Base-by-base conservation (phyloP, 164 flowering plant species). In the Umbilicus rupestris region DNA sequence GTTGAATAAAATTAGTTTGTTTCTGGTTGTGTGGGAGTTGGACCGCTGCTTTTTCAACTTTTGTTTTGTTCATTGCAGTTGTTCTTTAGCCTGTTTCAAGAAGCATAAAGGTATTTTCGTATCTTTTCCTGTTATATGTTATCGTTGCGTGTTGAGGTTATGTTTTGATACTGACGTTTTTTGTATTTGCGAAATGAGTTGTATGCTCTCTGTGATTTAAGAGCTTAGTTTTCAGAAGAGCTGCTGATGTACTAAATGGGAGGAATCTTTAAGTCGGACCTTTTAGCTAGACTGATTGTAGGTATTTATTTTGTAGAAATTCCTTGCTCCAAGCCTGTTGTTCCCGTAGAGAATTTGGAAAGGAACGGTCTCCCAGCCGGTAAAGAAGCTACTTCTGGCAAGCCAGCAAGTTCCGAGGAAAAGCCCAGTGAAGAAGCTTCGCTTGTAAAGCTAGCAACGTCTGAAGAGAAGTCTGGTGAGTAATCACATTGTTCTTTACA, bases 41-140 rank as follows among this genome's bases (percentile, higher is more conserved):
- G 47, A 30, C 2, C 37, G 37, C 6, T 7, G 20, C 37, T 58
- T 2, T 62, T 29, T 33, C 29, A 46, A 42, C 26, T 19, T 46
- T 65, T n/a, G 7, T 17, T 11, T 22, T 35, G 1, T 49, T n/a
- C 26, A 10, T 31, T 65, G 57, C 68, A 65, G 68, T 33, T 65
- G 68, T 46, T 66, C 68, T 11, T 17, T 66, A 26, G 60, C 17
- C 11, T 66, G 69, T 66, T 66, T 66, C 68, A 66, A 66, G 59
- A 66, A 66, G 26, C 68, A 66, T 49, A 66, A 66, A 66, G 68
- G 68, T 66, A 49, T 2, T 31, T 11, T 9, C 39, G 37, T 7
- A 19, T 41, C 30, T 24, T 14, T 47, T n/a, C n/a, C n/a, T n/a
- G n/a, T n/a, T n/a, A n/a, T n/a, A n/a, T n/a, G n/a, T n/a, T n/a